These are phyloP conservation scores for Septoria petroselini DNA, from an alignment of 2,329 filamentous ascomycete species.

Conservation along the genomic window DNA sequence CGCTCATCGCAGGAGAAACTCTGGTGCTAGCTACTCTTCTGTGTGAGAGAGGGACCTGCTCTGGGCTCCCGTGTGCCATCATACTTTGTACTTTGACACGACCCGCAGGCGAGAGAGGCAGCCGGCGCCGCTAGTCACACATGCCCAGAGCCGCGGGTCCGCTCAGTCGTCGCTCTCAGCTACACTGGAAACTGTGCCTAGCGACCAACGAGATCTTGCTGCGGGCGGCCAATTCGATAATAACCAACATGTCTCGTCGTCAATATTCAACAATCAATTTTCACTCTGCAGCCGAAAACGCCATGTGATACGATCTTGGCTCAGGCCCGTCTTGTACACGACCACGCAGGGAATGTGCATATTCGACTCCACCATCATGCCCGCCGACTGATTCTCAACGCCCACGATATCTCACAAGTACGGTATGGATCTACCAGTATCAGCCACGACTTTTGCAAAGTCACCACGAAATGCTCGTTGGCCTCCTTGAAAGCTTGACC, in stretches of 20 bases:
- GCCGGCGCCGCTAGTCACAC: constrained; percentile 16
- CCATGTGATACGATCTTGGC: not conserved
- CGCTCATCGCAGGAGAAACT: constrained; percentile 4
- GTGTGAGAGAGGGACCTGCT: not conserved
- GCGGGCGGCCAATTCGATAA: not conserved
- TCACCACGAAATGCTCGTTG: constrained; percentile 6
- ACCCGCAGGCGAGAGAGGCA: constrained; percentile 7
- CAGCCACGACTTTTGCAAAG: constrained; percentile 4
- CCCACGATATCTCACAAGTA: too few species aligned
- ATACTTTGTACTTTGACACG: not conserved
- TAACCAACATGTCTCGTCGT: constrained; percentile 6
- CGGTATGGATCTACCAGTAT: too few species aligned
- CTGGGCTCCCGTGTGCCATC: not conserved
- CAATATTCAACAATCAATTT: too few species aligned
- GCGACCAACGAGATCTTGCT: constrained; percentile 6
- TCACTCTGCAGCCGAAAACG: not conserved
- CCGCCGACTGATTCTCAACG: not conserved
- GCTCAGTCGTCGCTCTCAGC: too few species aligned
- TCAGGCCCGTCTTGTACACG: not conserved
- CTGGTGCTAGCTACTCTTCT: too few species aligned
- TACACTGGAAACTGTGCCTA: constrained; percentile 4
- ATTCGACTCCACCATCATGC: not conserved
- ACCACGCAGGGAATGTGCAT: not conserved
- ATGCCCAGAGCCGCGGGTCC: constrained; percentile 9
- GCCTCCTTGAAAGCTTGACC: constrained; percentile 15